These are phyloP conservation scores for Auricularia heimuer DNA, from an alignment of 768 basidiomycete genomes.

Conservation along the genomic window DNA sequence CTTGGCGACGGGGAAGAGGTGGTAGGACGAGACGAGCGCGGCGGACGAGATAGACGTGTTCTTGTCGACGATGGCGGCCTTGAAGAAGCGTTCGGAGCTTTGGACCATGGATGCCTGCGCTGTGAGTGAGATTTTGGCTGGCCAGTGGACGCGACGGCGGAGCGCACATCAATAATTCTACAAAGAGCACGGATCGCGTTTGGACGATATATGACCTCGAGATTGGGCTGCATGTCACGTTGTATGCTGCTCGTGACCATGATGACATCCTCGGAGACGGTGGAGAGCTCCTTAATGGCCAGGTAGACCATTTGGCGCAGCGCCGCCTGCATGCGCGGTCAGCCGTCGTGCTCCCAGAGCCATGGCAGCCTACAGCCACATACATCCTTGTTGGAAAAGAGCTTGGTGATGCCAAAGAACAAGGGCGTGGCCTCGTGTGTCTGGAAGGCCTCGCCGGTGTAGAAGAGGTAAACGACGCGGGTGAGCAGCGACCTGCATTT, in stretches of 20 bases:
- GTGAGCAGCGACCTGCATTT: constrained; percentile 96
- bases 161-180: constrained; percentile 91
- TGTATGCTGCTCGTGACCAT: constrained; percentile 99
- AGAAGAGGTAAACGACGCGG: constrained; percentile 91
- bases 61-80: constrained; percentile 95
- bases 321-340: constrained; percentile 52
- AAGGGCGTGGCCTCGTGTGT: constrained; percentile 95
- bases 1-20: constrained; percentile 86
- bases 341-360: constrained; percentile 3
- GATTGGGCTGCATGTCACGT: constrained; percentile 99
- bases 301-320: constrained; percentile 97
- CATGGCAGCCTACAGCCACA: constrained; percentile 24
- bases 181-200: constrained; percentile 96
- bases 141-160: background rate
- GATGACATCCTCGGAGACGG: constrained; percentile 95
- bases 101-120: constrained; percentile 90
- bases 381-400: constrained; percentile 99
- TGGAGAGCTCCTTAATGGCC: constrained; percentile 94
- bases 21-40: constrained; percentile 93
- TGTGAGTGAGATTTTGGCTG: background rate
- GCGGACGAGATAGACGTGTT: constrained; percentile 94
- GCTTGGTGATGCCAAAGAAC: constrained; percentile 97
- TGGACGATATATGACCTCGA: constrained; percentile 95
- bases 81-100: constrained; percentile 98
- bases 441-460: constrained; percentile 89